Evolutionary conservation across 169 alveolate genomes (phyloP).

Genomic region (Babesia bovis): DNA sequence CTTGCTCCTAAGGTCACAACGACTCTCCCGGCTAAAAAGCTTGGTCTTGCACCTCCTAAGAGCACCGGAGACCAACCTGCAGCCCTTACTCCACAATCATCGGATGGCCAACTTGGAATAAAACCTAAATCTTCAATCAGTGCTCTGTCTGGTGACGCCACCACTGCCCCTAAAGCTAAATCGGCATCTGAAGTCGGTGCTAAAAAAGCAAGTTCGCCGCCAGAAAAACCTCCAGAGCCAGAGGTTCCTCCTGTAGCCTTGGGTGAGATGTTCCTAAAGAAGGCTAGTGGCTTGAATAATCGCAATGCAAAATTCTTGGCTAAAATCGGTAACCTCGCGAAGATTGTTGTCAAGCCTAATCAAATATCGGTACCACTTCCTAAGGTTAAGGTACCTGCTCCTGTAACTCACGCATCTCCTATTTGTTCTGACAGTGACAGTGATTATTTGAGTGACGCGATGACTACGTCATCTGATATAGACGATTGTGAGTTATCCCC

Average conservation of each 20-base stretch:
- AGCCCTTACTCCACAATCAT: neutral
- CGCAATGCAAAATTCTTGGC: constrained; percentile 62
- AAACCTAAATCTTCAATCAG: neutral
- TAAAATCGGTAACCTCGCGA: constrained; percentile 51
- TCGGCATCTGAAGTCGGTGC: neutral
- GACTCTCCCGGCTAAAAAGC: neutral
- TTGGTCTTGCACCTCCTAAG: neutral
- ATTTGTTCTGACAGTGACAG: constrained; percentile 10
- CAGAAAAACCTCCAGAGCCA: neutral
- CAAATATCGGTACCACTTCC: neutral
- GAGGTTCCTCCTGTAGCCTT: constrained; percentile 19
- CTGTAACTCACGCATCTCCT: constrained; percentile 8
- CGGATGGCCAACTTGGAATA: neutral
- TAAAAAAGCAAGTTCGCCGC: neutral
- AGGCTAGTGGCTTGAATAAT: constrained; percentile 2
- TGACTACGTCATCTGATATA: constrained; percentile 15
- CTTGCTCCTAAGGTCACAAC: neutral
- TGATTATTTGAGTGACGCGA: constrained; percentile 11
- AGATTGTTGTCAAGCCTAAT: constrained; percentile 54
- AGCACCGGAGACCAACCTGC: neutral
- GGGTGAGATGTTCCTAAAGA: constrained; percentile 40
- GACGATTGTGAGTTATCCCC: constrained; percentile 5
- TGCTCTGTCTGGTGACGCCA: neutral
- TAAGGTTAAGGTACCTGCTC: constrained; percentile 19
- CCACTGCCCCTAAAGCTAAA: neutral